Evolutionary conservation across 768 basidiomycete genomes (phyloP), one percentile per base, ranked within the genome.

Genomic region (Psilocybe tampanensis): DNA sequence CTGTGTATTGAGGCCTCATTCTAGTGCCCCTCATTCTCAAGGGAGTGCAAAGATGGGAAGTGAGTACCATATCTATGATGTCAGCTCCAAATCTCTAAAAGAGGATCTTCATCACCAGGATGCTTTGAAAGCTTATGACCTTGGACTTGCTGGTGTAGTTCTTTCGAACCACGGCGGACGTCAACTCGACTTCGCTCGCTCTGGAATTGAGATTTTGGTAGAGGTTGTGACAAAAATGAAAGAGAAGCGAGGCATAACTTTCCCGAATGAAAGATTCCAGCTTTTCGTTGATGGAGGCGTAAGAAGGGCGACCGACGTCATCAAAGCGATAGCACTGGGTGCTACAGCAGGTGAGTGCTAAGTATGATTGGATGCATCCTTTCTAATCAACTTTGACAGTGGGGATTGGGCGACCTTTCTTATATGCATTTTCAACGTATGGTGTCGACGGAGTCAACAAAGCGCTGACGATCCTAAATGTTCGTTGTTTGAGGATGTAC

Each of bases 271-370:
- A 50, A 82, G 78, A 52, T 92, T 98, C 76, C 87, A 94, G 66
- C 76, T 98, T 29, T 92, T 90, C 65, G 82, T 94, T 12, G 96
- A 99, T 66, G 96, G 96, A n/a, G 97, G 96, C 54, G 93, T 98
- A 60, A 81, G 91, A 36, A 79, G 92, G 15, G 92, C 92, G 0
- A 90, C 86, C 12, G 92, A 94, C 69, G 86, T 93, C 0, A 74
- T 94, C 58, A 93, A 94, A 68, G 91, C 91, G 1, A 64, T 93
- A 42, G 89, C 90, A 2, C 74, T 93, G 18, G 90, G 92, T 4
- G 92, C 92, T 15, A 70, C 72, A 41, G 74, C 74, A 39, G 72
- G 86, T 86, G 50, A 22, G 75, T 53, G 12, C 26, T 19, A 32
- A 24, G 29, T 22, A 12, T 19, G 23, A 23, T 8, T 17, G 13